phyloP scores from a whole-genome alignment of 2,329 filamentous ascomycete species.

The Botrytis cinerea region DNA sequence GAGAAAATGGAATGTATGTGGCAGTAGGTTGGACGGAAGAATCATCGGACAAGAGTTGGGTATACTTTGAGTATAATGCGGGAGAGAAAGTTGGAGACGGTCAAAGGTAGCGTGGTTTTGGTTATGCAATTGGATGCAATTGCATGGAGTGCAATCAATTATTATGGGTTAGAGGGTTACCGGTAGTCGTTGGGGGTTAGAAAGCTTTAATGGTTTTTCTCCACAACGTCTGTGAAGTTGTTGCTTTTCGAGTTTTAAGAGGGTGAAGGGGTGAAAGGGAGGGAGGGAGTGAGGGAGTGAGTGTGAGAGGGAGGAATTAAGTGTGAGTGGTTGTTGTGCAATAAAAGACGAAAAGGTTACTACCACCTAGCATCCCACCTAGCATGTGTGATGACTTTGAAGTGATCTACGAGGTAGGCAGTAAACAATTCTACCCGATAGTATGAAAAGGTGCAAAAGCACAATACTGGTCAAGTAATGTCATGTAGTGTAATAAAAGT shows the following conservation, averaged over 20 bases:
- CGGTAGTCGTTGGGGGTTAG: not conserved
- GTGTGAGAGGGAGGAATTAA: not conserved
- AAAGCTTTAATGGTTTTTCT: constrained; percentile 6
- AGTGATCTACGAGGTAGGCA: constrained; percentile 2
- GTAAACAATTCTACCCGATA: constrained; percentile 3
- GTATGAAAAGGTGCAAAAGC: constrained; percentile 10
- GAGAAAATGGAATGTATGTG: constrained; percentile 6
- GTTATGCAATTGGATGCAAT: constrained; percentile 17
- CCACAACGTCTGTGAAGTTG: not conserved
- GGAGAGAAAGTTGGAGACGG: not conserved
- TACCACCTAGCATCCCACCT: not conserved
- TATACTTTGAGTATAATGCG: constrained; percentile 16
- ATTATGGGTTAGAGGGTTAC: constrained; percentile 17
- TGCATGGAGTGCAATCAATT: not conserved
- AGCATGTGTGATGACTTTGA: constrained; percentile 5
- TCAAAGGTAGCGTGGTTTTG: not conserved
- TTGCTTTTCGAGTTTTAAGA: constrained; percentile 18
- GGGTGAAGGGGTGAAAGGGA: not conserved
- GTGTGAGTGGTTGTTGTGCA: not conserved
- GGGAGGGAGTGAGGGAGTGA: not conserved
- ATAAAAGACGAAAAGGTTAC: not conserved
- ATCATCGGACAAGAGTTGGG: constrained; percentile 7
- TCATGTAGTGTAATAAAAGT: not conserved
- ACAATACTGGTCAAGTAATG: not conserved
- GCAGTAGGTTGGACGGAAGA: constrained; percentile 8